phyloP scores from a whole-genome alignment of 1,284 basidiomycete species.

The Tylopilus orsonianus region DNA sequence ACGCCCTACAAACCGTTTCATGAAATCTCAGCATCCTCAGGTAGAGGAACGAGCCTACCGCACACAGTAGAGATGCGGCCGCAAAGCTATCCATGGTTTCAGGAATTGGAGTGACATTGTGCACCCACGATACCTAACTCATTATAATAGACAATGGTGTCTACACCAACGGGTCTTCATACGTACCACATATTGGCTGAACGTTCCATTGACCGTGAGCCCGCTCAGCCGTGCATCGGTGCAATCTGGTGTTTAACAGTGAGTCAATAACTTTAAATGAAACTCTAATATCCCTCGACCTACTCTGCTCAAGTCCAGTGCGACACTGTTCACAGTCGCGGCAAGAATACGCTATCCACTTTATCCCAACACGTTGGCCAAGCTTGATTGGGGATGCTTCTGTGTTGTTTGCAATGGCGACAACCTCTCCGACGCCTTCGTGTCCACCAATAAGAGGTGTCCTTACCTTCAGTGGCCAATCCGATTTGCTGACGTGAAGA shows the following conservation, averaged over 20 bases:
- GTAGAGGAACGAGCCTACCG: slow-evolving; percentile 43
- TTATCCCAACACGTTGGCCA: slow-evolving; percentile 86
- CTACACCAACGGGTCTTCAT: no score
- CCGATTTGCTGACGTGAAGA: slow-evolving; percentile 68
- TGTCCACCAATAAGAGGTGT: slow-evolving; percentile 84
- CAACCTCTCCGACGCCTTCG: slow-evolving; percentile 76
- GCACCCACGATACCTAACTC: slow-evolving; percentile 56
- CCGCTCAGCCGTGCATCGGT: slow-evolving; percentile 61
- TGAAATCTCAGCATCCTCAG: background rate
- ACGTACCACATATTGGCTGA: slow-evolving; percentile 75
- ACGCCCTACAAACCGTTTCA: slow-evolving; percentile 50
- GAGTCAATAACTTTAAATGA: background rate
- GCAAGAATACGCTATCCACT: slow-evolving; percentile 77
- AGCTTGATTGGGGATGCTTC: slow-evolving; percentile 59
- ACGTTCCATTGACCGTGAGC: slow-evolving; percentile 81
- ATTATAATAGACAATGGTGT: background rate
- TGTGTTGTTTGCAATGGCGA: slow-evolving; percentile 76
- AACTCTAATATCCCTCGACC: slow-evolving; percentile 20
- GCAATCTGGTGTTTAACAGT: slow-evolving; percentile 49
- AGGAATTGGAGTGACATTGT: slow-evolving; percentile 77
- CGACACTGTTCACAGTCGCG: slow-evolving; percentile 75
- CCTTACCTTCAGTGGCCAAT: slow-evolving; percentile 71
- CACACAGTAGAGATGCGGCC: slow-evolving; percentile 83
- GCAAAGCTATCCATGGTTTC: slow-evolving; percentile 60
- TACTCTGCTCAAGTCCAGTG: slow-evolving; percentile 70